These are phyloP conservation scores for Fusarium agapanthi DNA, from an alignment of 2,329 filamentous ascomycete genomes.

Conservation along the genomic window DNA sequence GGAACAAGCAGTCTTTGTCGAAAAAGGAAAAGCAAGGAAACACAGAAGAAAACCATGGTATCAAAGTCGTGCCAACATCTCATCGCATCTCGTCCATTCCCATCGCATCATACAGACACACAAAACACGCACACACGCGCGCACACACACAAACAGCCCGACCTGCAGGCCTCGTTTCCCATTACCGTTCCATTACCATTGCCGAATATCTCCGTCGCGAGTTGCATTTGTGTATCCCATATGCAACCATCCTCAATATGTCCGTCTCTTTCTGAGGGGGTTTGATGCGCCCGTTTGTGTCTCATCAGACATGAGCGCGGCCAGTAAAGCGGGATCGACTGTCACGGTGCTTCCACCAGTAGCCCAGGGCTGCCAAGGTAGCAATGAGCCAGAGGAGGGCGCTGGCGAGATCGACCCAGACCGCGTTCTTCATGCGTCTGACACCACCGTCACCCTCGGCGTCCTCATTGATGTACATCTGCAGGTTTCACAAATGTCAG, in stretches of 20 bases:
- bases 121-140: not conserved
- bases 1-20: slow-evolving; percentile 8
- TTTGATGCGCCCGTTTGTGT: not conserved
- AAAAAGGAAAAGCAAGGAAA: not conserved
- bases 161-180: slow-evolving; percentile 16
- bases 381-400: slow-evolving; percentile 79
- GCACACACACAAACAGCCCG: slow-evolving; percentile 9
- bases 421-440: slow-evolving; percentile 82
- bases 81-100: not conserved
- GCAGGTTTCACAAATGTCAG: slow-evolving; percentile 13
- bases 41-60: slow-evolving; percentile 2
- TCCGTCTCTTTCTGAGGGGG: not conserved
- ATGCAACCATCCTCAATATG: not conserved
- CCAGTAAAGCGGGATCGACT: slow-evolving; percentile 66
- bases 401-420: slow-evolving; percentile 82
- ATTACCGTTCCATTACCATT: not conserved
- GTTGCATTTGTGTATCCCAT: slow-evolving; percentile 1
- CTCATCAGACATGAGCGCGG: slow-evolving; percentile 60
- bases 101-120: not conserved
- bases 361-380: slow-evolving; percentile 61
- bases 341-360: slow-evolving; percentile 68
- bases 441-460: slow-evolving; percentile 70
- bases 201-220: not conserved
- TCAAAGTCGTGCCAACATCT: slow-evolving; percentile 6
- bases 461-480: slow-evolving; percentile 77